These are phyloP conservation scores for Hamamelis virginiana DNA, from an alignment of 164 flowering plant species.

Conservation along the genomic window DNA sequence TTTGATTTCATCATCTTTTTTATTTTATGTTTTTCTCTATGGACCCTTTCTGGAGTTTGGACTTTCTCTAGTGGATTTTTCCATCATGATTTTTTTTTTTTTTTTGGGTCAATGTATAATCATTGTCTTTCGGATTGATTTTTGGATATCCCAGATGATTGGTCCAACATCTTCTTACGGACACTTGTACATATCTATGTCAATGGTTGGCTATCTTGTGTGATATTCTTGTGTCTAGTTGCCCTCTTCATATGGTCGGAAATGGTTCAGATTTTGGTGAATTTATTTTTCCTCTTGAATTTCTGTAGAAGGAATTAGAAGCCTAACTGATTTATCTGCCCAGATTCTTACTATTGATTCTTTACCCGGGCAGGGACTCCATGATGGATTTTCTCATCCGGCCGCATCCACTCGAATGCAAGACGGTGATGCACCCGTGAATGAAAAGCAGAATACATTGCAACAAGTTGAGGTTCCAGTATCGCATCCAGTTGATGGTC, in stretches of 20 bases:
- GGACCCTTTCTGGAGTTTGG: background rate
- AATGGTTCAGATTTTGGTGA: background rate
- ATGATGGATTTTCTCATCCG: conserved; percentile 8
- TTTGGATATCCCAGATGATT: background rate
- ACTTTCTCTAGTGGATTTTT: background rate
- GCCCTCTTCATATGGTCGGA: background rate
- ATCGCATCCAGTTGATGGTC: conserved; percentile 5
- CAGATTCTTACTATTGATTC: background rate
- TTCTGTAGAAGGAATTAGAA: background rate
- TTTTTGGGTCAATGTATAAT: too few relatives aligned
- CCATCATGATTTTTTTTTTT: background rate
- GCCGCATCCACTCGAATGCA: conserved; percentile 11
- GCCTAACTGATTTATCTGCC: background rate
- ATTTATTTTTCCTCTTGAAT: background rate
- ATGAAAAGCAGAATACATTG: conserved; percentile 3
- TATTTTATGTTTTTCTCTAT: background rate
- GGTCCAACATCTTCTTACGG: background rate
- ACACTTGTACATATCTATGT: background rate
- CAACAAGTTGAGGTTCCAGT: conserved; percentile 3
- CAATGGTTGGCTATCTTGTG: background rate
- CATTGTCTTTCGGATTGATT: background rate
- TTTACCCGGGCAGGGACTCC: conserved; percentile 18
- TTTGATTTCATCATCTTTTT: background rate
- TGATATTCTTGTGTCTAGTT: background rate
- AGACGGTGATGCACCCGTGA: conserved; percentile 12